Evolutionary conservation across 176 grass and related monocot species (phyloP).

Genomic region (Hyparrhenia diplandra): DNA sequence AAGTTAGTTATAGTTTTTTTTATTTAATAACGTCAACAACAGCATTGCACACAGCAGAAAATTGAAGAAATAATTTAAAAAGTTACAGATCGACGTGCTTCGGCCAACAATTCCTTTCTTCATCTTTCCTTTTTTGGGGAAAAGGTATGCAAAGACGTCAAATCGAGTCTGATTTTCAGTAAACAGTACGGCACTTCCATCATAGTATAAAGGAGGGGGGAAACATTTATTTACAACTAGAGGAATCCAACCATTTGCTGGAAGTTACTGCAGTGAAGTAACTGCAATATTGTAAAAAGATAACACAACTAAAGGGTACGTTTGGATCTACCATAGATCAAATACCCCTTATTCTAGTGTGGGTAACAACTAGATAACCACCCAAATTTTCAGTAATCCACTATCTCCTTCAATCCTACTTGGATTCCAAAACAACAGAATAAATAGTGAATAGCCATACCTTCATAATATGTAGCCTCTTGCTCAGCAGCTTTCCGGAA

Average conservation of each 20-base stretch:
- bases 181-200: not conserved
- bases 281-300: not conserved
- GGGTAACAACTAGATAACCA: not conserved
- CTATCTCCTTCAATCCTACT: not conserved
- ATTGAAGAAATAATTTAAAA: not conserved
- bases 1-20: not conserved
- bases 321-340: not conserved
- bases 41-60: not conserved
- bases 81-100: not conserved
- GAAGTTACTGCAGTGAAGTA: not conserved
- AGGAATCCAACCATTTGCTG: not conserved
- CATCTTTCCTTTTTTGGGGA: not conserved
- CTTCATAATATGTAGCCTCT: not conserved
- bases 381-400: not conserved
- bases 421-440: not conserved
- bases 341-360: not conserved
- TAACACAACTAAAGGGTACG: not conserved
- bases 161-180: not conserved
- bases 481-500: not conserved
- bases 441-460: constrained; percentile 7
- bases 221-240: not conserved
- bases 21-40: not conserved
- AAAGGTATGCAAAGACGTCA: not conserved
- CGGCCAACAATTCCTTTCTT: not conserved
- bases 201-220: not conserved